Conservation (phyloP, 495 filamentous ascomycete genomes). For the Aspergillus wentii region DNA sequence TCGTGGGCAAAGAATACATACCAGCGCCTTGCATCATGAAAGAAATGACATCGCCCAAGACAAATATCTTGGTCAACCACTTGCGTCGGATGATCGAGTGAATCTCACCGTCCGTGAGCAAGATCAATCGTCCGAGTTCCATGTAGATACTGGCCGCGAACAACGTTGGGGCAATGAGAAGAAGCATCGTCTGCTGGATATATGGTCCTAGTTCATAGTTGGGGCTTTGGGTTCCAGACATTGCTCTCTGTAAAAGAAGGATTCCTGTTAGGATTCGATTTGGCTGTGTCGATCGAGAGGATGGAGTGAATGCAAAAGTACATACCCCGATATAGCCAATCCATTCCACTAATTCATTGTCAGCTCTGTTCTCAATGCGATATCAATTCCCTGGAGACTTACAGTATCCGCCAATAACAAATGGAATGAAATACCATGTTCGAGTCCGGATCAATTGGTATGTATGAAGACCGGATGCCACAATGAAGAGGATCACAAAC, state of each 20-base stretch:
- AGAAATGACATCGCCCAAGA: conserved; percentile 29
- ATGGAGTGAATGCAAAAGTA: too few species aligned
- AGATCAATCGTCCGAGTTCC: conserved; percentile 51
- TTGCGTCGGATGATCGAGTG: conserved; percentile 15
- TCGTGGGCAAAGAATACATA: conserved; percentile 2
- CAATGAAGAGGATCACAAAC: conserved; percentile 43
- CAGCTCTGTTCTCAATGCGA: background rate
- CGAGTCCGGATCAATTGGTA: conserved; percentile 33
- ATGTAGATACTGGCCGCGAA: conserved; percentile 57
- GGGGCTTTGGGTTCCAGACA: conserved; percentile 20
- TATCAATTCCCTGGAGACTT: conserved; percentile 17
- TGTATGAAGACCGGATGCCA: conserved; percentile 29
- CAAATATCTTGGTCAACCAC: conserved; percentile 36
- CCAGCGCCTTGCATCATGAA: conserved; percentile 28
- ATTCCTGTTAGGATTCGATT: too few species aligned
- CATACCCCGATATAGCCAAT: conserved; percentile 35
- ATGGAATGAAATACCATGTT: conserved; percentile 50
- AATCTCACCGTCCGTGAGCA: conserved; percentile 37
- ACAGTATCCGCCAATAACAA: conserved; percentile 49
- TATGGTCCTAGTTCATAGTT: conserved; percentile 33
- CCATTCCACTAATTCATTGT: conserved; percentile 24
- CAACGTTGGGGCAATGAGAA: conserved; percentile 45
- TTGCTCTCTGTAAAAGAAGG: too few species aligned
- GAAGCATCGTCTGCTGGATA: conserved; percentile 42
- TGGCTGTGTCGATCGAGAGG: too few species aligned